Base-by-base conservation (phyloP, 2,329 filamentous ascomycete species). In the Talaromyces sp. region DNA sequence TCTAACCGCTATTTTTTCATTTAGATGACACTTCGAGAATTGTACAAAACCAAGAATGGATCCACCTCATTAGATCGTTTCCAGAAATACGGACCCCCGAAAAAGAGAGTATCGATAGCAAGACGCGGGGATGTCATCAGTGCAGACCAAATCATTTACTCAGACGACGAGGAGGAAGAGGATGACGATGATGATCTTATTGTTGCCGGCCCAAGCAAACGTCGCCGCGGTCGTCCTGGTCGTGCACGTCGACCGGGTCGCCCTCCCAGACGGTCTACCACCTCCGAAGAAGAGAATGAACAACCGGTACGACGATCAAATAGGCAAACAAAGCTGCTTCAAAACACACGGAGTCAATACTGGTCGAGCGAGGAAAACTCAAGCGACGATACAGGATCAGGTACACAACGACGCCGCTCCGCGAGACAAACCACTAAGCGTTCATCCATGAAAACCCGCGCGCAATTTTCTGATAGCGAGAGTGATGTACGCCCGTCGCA, bases 41-140 rank as follows among this genome's bases (percentile, higher is more conserved):
- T 76, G 27, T 65, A 70, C 56, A 60, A 60, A 6, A 61, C 74
- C 21, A 62, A 68, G 10, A 72, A 75, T 54, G 70, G 73, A 4
- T 52, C 54, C 5, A 60, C 66, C 52, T 67, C 69, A n/a, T 59
- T 72, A 14, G 38, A 60, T 10, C 59, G 63, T n/a, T 72, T 71
- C 24, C 63, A 64, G 19, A 61, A 60, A 41, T 61, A 57, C 2
- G 64, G 57, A 26, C 57, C 63, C 12, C 55, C 57, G 9, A 58
- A 48, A 43, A 24, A 38, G 19, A 46, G 41, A 17, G 54, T 24
- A 38, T 26, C 56, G 12, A 46, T 24, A 19, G 48, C 35, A 27
- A 35, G 38, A 32, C 41, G 29, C 51, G 27, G 9, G 52, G 46
- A 43, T 56, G 46, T 62, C 54, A 64, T 65, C 11, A 63, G 58